These are phyloP conservation scores for Flammula alnicola DNA, from an alignment of 1,284 basidiomycete genomes.

Conservation along the genomic window DNA sequence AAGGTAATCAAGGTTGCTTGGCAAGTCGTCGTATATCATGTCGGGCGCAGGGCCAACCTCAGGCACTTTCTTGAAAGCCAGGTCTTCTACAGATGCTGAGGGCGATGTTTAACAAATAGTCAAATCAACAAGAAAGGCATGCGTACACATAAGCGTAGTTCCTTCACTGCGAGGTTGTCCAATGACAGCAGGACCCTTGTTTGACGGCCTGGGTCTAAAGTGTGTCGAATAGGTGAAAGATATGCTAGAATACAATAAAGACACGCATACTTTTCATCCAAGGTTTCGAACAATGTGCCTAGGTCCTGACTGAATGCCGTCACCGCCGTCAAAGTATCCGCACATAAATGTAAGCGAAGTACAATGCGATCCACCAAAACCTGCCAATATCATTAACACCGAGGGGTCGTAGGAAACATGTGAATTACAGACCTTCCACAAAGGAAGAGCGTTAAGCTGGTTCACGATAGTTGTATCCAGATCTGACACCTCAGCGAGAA, in stretches of 20 bases:
- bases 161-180: constrained; percentile 11
- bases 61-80: constrained; percentile 78
- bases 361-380: constrained; percentile 50
- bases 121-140: not conserved
- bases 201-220: constrained; percentile 29
- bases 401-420: not conserved
- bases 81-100: constrained; percentile 81
- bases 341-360: constrained; percentile 65
- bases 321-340: constrained; percentile 66
- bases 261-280: constrained; percentile 42
- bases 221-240: not conserved
- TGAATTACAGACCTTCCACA: constrained; percentile 21
- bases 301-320: constrained; percentile 56
- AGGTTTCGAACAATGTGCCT: constrained; percentile 43
- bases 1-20: constrained; percentile 86
- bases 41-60: constrained; percentile 82
- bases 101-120: not conserved
- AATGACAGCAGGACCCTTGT: constrained; percentile 19
- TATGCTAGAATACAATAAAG: not conserved
- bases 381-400: constrained; percentile 35
- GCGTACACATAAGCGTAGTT: constrained; percentile 26
- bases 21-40: constrained; percentile 91
- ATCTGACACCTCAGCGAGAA: constrained; percentile 62
- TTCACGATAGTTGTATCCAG: constrained; percentile 39
- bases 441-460: constrained; percentile 15